Conservation (phyloP, 2,329 filamentous ascomycete species). For the Teratosphaeria nubilosa region DNA sequence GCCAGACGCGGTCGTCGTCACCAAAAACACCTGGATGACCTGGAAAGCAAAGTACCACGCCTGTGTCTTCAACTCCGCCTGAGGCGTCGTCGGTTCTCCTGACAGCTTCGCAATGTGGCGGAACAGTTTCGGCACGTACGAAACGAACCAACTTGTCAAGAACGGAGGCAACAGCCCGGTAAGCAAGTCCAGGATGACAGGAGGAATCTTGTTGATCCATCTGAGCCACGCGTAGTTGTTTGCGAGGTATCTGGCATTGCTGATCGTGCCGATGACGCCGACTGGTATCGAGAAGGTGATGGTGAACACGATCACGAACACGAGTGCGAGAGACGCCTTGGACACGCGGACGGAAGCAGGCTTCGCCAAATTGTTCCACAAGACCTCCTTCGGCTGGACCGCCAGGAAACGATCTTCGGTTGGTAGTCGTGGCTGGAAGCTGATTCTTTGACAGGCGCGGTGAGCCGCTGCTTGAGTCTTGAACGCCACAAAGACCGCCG, state of each 20-base stretch:
- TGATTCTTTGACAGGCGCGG: constrained; percentile 57
- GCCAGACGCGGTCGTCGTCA: constrained; percentile 30
- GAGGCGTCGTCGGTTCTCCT: constrained; percentile 30
- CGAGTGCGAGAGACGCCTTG: constrained; percentile 21
- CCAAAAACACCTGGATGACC: constrained; percentile 33
- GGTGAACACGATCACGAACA: constrained; percentile 25
- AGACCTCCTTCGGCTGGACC: constrained; percentile 35
- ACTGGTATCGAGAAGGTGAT: constrained; percentile 29
- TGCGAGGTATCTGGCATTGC: constrained; percentile 24
- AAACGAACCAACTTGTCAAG: constrained; percentile 23
- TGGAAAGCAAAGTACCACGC: constrained; percentile 32
- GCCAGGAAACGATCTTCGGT: constrained; percentile 34
- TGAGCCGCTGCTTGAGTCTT: constrained; percentile 72
- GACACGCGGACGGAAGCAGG: constrained; percentile 18
- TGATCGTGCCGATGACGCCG: constrained; percentile 24
- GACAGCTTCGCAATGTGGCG: constrained; percentile 25
- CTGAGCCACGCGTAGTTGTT: constrained; percentile 18
- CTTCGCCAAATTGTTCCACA: constrained; percentile 38
- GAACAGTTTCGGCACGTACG: constrained; percentile 27
- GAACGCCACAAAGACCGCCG: constrained; percentile 84
- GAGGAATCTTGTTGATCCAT: constrained; percentile 23
- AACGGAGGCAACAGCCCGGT: constrained; percentile 24
- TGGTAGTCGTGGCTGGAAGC: constrained; percentile 23
- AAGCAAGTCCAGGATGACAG: constrained; percentile 19
- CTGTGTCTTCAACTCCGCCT: constrained; percentile 34